phyloP scores from a whole-genome alignment of 768 basidiomycete genomes.

The Podaxis sp. region DNA sequence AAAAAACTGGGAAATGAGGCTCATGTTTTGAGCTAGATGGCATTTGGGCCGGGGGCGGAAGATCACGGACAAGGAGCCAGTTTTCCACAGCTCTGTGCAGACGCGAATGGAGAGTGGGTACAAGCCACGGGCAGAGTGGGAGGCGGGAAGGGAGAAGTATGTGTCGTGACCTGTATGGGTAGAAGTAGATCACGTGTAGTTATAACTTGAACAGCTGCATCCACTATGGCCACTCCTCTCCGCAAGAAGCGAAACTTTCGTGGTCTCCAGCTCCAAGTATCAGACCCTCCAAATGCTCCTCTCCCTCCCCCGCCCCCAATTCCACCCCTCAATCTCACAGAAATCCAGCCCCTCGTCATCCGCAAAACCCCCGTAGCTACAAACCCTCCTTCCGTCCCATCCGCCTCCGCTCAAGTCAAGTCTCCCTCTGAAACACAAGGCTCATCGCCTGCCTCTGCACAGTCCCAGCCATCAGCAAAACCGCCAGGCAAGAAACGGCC shows the following conservation, averaged over 20 bases:
- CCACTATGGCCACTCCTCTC: slow-evolving; percentile 48
- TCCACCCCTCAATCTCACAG: slow-evolving; percentile 13
- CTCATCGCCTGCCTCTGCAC: slow-evolving; percentile 20
- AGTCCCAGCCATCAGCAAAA: slow-evolving; percentile 14
- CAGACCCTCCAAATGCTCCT: slow-evolving; percentile 28
- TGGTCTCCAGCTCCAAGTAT: slow-evolving; percentile 71
- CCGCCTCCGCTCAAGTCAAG: neutral
- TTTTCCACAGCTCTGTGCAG: slow-evolving; percentile 66
- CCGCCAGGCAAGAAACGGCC: slow-evolving; percentile 63
- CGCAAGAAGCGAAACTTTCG: slow-evolving; percentile 95
- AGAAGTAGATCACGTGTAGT: slow-evolving; percentile 9
- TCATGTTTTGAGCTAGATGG: slow-evolving; percentile 30
- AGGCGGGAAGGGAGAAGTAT: slow-evolving; percentile 46
- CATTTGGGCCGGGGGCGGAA: slow-evolving; percentile 59
- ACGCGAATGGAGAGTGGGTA: slow-evolving; percentile 58
- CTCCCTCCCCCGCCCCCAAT: slow-evolving; percentile 17
- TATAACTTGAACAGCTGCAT: slow-evolving; percentile 18
- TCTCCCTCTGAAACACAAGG: no score
- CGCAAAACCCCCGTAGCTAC: slow-evolving; percentile 12
- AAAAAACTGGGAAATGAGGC: neutral
- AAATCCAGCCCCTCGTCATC: slow-evolving; percentile 5
- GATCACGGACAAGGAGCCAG: slow-evolving; percentile 45
- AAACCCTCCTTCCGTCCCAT: slow-evolving; percentile 18
- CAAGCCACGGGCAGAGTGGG: slow-evolving; percentile 56
- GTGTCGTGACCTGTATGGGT: slow-evolving; percentile 24